Evolutionary conservation across 495 filamentous ascomycete species (phyloP).

Genomic region (Hyaloscypha finlandica): DNA sequence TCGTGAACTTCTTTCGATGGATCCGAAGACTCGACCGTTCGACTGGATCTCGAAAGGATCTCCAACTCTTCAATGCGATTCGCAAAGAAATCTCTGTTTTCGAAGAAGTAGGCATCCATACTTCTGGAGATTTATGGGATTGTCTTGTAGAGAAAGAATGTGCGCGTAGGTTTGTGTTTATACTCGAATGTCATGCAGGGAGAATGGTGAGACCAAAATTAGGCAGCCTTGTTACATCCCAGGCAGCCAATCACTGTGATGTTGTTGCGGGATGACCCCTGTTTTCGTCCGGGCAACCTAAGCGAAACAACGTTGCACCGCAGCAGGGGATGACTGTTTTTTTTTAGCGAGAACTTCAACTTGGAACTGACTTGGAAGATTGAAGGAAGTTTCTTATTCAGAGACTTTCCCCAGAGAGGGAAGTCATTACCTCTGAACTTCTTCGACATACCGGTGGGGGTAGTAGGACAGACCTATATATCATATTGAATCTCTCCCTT

Average conservation of each 20-base stretch:
- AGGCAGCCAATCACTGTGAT: background rate
- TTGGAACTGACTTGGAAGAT: no score
- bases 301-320: background rate
- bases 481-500: no score
- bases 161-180: background rate
- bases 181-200: background rate
- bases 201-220: background rate
- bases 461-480: no score
- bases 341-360: no score
- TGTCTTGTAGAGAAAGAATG: background rate
- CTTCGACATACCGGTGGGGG: no score
- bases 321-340: no score
- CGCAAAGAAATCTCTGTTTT: background rate
- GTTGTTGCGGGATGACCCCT: background rate
- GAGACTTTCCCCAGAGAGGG: no score
- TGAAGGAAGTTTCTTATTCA: no score
- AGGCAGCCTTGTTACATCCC: background rate
- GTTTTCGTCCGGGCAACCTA: background rate
- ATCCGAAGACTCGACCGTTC: background rate
- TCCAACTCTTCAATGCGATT: background rate
- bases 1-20: background rate
- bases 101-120: background rate
- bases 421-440: no score
- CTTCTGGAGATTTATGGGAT: background rate
- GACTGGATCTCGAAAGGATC: background rate